These are phyloP conservation scores for Wickerhamiella occidentalis DNA, from an alignment of 805 yeast genomes.

Conservation along the genomic window DNA sequence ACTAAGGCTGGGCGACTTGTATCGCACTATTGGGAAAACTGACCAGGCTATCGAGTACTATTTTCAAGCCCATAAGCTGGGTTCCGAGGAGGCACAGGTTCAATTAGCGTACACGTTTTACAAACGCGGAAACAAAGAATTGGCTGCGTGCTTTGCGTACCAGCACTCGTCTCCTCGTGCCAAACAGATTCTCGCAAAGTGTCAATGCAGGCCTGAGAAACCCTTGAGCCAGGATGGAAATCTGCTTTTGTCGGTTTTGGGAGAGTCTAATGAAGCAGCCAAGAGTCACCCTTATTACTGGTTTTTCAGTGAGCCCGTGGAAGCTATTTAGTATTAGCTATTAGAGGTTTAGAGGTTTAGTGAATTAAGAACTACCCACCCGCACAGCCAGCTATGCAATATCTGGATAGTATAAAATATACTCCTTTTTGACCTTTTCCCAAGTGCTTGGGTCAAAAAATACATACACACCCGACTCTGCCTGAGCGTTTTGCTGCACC, in stretches of 20 bases:
- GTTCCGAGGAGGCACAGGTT: background rate
- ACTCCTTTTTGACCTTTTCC: constrained; percentile 80
- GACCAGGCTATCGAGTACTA: background rate
- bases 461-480: constrained; percentile 85
- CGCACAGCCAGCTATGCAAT: constrained; percentile 34
- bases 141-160: background rate
- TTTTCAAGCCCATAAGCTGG: background rate
- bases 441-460: constrained; percentile 93
- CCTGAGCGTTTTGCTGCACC: constrained; percentile 62
- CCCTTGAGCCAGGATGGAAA: too few species aligned
- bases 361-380: too few species aligned
- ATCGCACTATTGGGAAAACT: background rate
- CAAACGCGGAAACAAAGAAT: background rate
- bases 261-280: too few species aligned
- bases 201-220: too few species aligned
- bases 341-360: too few species aligned
- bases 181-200: background rate
- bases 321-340: too few species aligned
- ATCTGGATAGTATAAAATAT: constrained; percentile 47
- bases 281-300: too few species aligned
- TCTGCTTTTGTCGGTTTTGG: too few species aligned
- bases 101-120: background rate
- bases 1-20: background rate
- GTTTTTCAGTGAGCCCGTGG: too few species aligned
- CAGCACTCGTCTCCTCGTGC: background rate